Base-by-base conservation (phyloP, 2,329 filamentous ascomycete genomes). In the Ceratocystis harringtonii region DNA sequence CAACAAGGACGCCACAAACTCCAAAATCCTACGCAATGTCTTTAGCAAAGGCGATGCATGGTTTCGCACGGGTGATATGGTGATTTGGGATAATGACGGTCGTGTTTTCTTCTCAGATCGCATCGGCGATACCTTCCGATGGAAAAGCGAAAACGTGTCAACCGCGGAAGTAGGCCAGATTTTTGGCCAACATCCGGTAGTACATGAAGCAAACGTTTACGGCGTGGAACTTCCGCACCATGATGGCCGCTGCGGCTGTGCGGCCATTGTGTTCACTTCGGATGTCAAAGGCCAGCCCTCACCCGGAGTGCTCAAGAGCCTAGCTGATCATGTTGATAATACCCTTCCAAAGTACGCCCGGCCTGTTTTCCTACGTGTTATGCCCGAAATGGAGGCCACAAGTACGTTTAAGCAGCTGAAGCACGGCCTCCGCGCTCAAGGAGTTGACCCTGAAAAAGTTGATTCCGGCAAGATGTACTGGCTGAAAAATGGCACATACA, bases 351-450 rank as follows among this genome's bases (percentile, higher is more conserved):
- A 79, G 61, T 95, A 88, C 71, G 90, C 90, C 0, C 81, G 86
- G 3, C 91, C 91, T 0, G 70, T 94, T 0, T 96, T 95, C 75
- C 73, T 96, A 61, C 80, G 91, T 12, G 75, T 91, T 5, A 80
- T 86, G 6, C 78, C 76, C 30, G 79, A 81, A 30, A 75, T 81
- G 58, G 83, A 87, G 71, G 80, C 84, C 0, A 95, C 91, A 3
- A 90, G 90, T 0, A 96, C 90, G 61, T 88, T 90, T 71, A 96
- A 96, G 79, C 89, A 95, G 76, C 87, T 92, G 75, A 96, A 96
- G 75, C 83, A 87, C 68, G 75, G 78, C 0, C 73, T 95, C 69
- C 79, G 89, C n/a, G 78, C 79, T 1, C 81, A 92, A 68, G 90
- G 91, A 0, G 88, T 92, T 0, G 82, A 89, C 70, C 88, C 87